phyloP scores from a whole-genome alignment of 2,329 filamentous ascomycete species.

The Ascosphaera apis region DNA sequence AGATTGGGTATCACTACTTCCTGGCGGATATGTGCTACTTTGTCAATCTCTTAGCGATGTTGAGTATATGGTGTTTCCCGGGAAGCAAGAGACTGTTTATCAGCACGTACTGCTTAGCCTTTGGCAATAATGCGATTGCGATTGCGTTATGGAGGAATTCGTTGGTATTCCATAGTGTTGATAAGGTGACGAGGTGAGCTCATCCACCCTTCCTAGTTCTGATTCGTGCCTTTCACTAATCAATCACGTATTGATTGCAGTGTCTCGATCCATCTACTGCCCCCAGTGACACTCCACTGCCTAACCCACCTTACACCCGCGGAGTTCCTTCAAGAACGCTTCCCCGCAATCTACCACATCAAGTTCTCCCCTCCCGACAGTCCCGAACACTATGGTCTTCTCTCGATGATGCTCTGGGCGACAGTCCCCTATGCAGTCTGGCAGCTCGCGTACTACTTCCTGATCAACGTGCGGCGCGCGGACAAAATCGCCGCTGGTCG shows the following conservation, averaged over 20 bases:
- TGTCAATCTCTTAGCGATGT: slow-evolving; percentile 64
- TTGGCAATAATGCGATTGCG: slow-evolving; percentile 89
- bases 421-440: slow-evolving; percentile 80
- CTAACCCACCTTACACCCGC: slow-evolving; percentile 59
- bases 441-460: slow-evolving; percentile 81
- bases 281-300: slow-evolving; percentile 78
- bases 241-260: slow-evolving; percentile 15
- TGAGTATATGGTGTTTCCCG: slow-evolving; percentile 80
- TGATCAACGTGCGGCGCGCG: slow-evolving; percentile 83
- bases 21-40: slow-evolving; percentile 96
- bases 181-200: slow-evolving; percentile 73
- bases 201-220: slow-evolving; percentile 5
- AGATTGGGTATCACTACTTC: slow-evolving; percentile 89
- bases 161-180: slow-evolving; percentile 91
- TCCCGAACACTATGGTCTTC: slow-evolving; percentile 53
- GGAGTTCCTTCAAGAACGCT: slow-evolving; percentile 42
- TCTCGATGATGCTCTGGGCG: slow-evolving; percentile 83
- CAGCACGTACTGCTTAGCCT: slow-evolving; percentile 73
- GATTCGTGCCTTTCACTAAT: too few relatives aligned
- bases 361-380: slow-evolving; percentile 45
- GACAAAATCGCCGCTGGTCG: slow-evolving; percentile 91
- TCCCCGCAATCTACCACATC: slow-evolving; percentile 70
- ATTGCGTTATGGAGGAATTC: slow-evolving; percentile 99
- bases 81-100: slow-evolving; percentile 79
- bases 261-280: slow-evolving; percentile 99